These are phyloP conservation scores for Zymoseptoria brevis DNA, from an alignment of 2,329 filamentous ascomycete species.

Conservation along the genomic window DNA sequence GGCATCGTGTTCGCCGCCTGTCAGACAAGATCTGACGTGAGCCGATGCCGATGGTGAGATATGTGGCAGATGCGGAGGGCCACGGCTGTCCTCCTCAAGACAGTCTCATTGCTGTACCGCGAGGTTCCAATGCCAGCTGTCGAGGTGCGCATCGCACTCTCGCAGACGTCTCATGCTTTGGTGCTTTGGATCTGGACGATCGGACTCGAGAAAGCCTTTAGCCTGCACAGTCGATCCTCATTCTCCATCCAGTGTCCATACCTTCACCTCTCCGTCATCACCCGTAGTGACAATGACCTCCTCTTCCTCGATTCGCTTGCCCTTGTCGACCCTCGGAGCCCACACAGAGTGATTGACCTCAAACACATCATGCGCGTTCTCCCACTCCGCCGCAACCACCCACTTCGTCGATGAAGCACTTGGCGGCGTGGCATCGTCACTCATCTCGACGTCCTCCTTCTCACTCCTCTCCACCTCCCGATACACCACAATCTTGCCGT, in stretches of 20 bases:
- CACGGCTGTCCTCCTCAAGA: background rate
- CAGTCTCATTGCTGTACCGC: background rate
- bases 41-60: no score
- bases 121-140: background rate
- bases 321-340: conserved; percentile 69
- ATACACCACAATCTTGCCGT: conserved; percentile 75
- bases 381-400: conserved; percentile 60
- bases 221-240: background rate
- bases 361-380: conserved; percentile 79
- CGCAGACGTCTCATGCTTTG: background rate
- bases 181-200: background rate
- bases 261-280: conserved; percentile 79
- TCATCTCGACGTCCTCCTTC: conserved; percentile 19
- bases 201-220: no score
- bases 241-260: conserved; percentile 58
- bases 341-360: conserved; percentile 90
- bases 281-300: conserved; percentile 88
- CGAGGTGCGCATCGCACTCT: background rate
- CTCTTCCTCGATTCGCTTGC: conserved; percentile 52
- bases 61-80: background rate
- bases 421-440: conserved; percentile 14
- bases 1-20: background rate
- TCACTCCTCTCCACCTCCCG: conserved; percentile 47
- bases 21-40: no score
- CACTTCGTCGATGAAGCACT: conserved; percentile 48